Conservation (phyloP, 345 rosid genomes). For the Cardamine resedifolia region DNA sequence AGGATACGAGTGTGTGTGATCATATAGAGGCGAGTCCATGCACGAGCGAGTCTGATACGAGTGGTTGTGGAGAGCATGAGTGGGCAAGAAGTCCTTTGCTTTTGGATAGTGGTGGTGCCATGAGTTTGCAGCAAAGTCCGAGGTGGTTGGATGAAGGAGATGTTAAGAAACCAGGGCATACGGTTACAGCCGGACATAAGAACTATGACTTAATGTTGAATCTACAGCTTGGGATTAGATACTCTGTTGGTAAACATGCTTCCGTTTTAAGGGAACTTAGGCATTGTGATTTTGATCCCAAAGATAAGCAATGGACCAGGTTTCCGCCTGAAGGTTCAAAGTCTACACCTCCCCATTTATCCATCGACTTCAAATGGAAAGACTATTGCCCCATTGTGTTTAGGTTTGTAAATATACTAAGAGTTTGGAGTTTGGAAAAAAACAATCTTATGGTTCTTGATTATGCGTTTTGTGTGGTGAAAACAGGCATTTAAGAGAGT, state of each 20-base stretch:
- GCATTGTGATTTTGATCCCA: conserved; percentile 71
- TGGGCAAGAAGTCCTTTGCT: conserved; percentile 30
- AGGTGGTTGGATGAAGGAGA: conserved; percentile 53
- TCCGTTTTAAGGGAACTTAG: conserved; percentile 51
- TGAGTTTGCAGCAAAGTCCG: conserved; percentile 53
- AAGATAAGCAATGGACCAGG: conserved; percentile 73
- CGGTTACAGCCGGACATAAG: conserved; percentile 60
- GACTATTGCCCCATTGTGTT: conserved; percentile 82
- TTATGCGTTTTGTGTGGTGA: conserved; percentile 19
- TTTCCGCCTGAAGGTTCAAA: conserved; percentile 81
- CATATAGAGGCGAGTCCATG: conserved; percentile 52
- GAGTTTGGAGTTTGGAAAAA: background rate
- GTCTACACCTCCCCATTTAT: conserved; percentile 67
- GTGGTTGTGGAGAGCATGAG: conserved; percentile 37
- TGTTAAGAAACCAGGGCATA: conserved; percentile 61
- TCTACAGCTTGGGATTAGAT: conserved; percentile 78
- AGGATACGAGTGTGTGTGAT: conserved; percentile 56
- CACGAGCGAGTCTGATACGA: conserved; percentile 36
- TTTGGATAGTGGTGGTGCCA: conserved; percentile 36
- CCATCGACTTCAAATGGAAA: conserved; percentile 72
- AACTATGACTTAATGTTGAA: conserved; percentile 71
- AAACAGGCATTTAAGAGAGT: conserved; percentile 61
- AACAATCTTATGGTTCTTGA: background rate
- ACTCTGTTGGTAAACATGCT: conserved; percentile 71
- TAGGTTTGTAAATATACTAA: conserved; percentile 39